Evolutionary conservation across 495 filamentous ascomycete genomes (phyloP).

Genomic region (Penicillium mononematosum): DNA sequence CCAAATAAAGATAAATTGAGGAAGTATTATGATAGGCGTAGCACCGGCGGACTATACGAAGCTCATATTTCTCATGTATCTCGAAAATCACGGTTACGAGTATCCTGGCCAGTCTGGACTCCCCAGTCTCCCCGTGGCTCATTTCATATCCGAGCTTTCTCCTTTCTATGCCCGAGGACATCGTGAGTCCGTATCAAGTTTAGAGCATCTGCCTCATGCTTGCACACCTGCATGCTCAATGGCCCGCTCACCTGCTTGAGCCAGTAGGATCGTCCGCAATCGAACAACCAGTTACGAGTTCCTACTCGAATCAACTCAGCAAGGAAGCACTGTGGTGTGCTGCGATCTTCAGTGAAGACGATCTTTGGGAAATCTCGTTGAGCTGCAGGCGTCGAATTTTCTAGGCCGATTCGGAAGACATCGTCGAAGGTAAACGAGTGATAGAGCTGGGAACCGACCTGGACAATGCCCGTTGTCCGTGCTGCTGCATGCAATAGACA

Average conservation of each 20-base stretch:
- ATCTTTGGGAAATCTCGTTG: slow-evolving; percentile 27
- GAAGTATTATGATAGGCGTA: no score
- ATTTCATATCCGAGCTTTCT: slow-evolving; percentile 23
- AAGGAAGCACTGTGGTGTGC: slow-evolving; percentile 31
- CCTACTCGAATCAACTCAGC: slow-evolving; percentile 38
- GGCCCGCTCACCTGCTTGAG: slow-evolving; percentile 34
- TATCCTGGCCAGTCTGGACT: not conserved
- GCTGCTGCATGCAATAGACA: slow-evolving; percentile 39
- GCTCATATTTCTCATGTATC: no score
- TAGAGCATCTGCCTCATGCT: slow-evolving; percentile 29
- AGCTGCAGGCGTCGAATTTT: slow-evolving; percentile 24
- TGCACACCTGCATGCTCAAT: slow-evolving; percentile 31
- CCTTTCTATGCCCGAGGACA: slow-evolving; percentile 18
- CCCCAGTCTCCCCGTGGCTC: not conserved
- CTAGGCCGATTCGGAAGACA: slow-evolving; percentile 21
- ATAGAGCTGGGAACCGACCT: slow-evolving; percentile 35
- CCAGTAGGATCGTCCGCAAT: slow-evolving; percentile 41
- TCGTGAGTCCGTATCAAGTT: slow-evolving; percentile 25
- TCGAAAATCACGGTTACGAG: not conserved
- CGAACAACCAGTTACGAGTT: slow-evolving; percentile 39
- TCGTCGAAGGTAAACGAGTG: slow-evolving; percentile 32
- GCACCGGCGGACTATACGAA: no score
- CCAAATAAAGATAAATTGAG: no score
- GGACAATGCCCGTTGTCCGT: slow-evolving; percentile 36
- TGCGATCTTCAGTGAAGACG: slow-evolving; percentile 31